Evolutionary conservation across 768 basidiomycete genomes (phyloP), one percentile per base, ranked within the genome.

Genomic region (Auriscalpium vulgare): DNA sequence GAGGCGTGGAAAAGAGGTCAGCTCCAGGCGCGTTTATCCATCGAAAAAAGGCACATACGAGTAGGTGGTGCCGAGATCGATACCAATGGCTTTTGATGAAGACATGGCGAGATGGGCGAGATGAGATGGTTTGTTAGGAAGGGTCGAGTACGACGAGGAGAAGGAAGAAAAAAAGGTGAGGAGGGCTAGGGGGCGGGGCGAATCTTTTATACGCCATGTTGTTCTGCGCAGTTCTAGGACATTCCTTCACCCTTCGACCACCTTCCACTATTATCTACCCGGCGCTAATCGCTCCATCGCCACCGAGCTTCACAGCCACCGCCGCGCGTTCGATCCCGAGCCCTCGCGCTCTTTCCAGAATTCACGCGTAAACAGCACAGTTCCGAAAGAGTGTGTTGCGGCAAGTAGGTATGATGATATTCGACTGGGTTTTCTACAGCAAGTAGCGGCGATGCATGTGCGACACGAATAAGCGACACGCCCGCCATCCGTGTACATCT

Each of bases 61-160:
- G 80, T 91, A 91, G 52, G 94, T 97, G 59, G 94, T 95, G 66
- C 88, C 88, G 63, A 91, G 79, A 80, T 92, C 89, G 68, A 92
- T 92, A 72, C 89, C 89, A 69, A 92, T 82, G 62, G 89, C 89
- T 83, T 92, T 92, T 38, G 63, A 52, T n/a, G 59, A 51, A 47
- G 48, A 21, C 63, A 67, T 67, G 56, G 57, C 56, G 48, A 54
- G 47, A 50, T 21, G 56, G 56, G 57, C 56, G 48, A 54, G 47
- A 50, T 21, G 56, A 47, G 46, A 47, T 54, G 46, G n/a, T 9
- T 29, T 29, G 29, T 29, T 29, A 29, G 48, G 17, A 47, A 44
- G 45, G 51, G 59, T 60, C 50, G 59, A 50, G 52, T 59, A 58
- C 59, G 57, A 58, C 38, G 50, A 35, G 51, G 54, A 53, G 11